These are phyloP conservation scores for Trichoderma hamatum DNA, from an alignment of 2,329 filamentous ascomycete genomes.

Conservation along the genomic window DNA sequence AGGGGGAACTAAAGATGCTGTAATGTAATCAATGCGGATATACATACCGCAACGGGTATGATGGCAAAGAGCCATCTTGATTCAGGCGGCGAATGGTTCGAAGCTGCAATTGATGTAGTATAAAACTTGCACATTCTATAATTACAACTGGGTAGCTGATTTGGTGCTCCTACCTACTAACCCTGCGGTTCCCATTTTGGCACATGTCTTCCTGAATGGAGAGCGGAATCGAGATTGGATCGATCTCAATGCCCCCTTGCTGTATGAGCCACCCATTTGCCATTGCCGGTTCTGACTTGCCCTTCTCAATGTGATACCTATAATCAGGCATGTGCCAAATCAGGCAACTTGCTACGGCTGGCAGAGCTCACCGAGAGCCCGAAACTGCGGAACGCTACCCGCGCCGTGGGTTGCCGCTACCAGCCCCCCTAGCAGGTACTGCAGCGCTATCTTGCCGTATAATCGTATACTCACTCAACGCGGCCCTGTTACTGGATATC, in stretches of 20 bases:
- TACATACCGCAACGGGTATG: neutral
- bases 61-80: neutral
- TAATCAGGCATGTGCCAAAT: neutral
- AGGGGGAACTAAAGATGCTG: constrained; percentile 5
- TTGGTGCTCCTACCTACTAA: too few relatives aligned
- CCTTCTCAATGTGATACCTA: neutral
- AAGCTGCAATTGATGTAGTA: neutral
- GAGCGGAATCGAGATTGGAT: neutral
- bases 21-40: neutral
- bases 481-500: too few relatives aligned
- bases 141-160: neutral
- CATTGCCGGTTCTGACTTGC: neutral
- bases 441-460: neutral
- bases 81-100: neutral
- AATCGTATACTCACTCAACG: neutral
- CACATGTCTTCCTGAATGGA: neutral
- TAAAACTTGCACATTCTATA: neutral
- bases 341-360: neutral
- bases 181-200: neutral
- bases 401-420: neutral
- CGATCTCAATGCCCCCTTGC: too few relatives aligned
- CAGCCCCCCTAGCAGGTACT: neutral
- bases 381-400: neutral
- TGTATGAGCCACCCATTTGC: neutral
- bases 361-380: neutral